Percentiles rank a stretch among this genome's conserved stretches.
These are phyloP conservation scores for Trapa bicornis DNA, from an alignment of 345 rosid species.

Conservation along the genomic window DNA sequence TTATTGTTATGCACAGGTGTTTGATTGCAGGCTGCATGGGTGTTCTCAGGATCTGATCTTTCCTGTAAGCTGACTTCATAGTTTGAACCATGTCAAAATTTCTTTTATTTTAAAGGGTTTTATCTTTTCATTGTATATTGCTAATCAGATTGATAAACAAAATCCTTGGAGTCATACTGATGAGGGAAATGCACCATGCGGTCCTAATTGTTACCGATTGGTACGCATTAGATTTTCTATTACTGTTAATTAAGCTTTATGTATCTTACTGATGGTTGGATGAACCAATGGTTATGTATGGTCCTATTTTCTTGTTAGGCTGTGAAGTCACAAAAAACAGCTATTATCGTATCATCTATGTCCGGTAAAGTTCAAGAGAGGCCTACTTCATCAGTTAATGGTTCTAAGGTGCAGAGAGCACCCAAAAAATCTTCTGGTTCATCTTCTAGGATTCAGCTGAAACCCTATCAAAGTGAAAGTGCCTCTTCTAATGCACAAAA, in stretches of 20 bases:
- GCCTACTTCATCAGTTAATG: constrained; percentile 41
- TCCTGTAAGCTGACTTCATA: constrained; percentile 54
- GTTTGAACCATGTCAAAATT: constrained; percentile 12
- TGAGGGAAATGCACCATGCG: constrained; percentile 63
- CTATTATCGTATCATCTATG: constrained; percentile 17
- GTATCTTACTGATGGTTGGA: constrained; percentile 5
- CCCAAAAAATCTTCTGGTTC: constrained; percentile 40
- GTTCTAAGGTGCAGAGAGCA: constrained; percentile 23
- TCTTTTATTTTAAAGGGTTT: background rate
- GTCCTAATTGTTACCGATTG: constrained; percentile 60
- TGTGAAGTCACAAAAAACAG: constrained; percentile 42
- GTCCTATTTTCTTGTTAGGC: constrained; percentile 27
- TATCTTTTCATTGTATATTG: background rate
- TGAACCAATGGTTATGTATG: constrained; percentile 2
- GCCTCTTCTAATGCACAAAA: constrained; percentile 85
- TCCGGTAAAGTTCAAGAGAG: constrained; percentile 38
- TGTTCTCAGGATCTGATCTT: constrained; percentile 97
- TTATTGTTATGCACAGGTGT: constrained; percentile 47
- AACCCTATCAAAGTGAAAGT: constrained; percentile 75
- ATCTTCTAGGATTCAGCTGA: constrained; percentile 35
- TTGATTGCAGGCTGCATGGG: constrained; percentile 97
- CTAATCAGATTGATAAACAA: constrained; percentile 69
- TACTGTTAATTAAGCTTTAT: constrained; percentile 2
- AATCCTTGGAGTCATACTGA: constrained; percentile 48
- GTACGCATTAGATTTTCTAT: constrained; percentile 25